phyloP scores from a whole-genome alignment of 805 yeast genomes.

The Candida maris region DNA sequence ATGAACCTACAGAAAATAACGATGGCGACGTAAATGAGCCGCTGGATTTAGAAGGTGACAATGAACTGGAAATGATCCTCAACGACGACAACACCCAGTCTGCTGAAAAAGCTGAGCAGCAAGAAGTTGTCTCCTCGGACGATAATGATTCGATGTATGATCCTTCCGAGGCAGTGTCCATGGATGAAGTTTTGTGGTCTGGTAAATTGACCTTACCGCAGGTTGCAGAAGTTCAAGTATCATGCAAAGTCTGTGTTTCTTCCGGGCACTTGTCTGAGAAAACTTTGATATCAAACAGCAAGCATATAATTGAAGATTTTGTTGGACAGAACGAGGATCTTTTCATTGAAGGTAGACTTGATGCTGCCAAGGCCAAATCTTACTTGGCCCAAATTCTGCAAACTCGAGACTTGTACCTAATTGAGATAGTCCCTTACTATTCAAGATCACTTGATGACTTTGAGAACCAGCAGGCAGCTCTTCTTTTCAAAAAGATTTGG shows the following conservation, averaged over 20 bases:
- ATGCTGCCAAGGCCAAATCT: conserved; percentile 46
- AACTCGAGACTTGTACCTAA: conserved; percentile 51
- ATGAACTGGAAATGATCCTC: conserved; percentile 16
- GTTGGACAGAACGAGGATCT: conserved; percentile 13
- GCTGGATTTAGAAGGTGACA: conserved; percentile 12
- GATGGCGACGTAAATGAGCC: conserved; percentile 4
- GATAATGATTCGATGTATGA: conserved; percentile 21
- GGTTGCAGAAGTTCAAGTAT: conserved; percentile 13
- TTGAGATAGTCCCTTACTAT: conserved; percentile 36
- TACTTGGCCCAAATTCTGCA: conserved; percentile 48
- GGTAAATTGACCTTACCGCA: conserved; percentile 22
- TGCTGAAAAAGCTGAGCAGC: conserved; percentile 9
- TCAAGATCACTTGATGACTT: conserved; percentile 16
- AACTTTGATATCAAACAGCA: conserved; percentile 11
- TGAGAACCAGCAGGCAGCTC: conserved; percentile 24
- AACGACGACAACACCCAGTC: conserved; percentile 9
- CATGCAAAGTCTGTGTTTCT: conserved; percentile 14
- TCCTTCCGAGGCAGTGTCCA: conserved; percentile 21
- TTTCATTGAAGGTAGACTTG: conserved; percentile 65
- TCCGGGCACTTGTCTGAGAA: conserved; percentile 12
- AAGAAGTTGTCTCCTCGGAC: conserved; percentile 7
- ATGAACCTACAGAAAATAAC: conserved; percentile 7
- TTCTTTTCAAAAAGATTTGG: conserved; percentile 33
- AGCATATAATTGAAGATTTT: conserved; percentile 17
- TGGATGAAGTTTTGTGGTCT: conserved; percentile 19